phyloP scores from a whole-genome alignment of 805 yeast genomes.

The Monosporozyma yasuniensis region DNA sequence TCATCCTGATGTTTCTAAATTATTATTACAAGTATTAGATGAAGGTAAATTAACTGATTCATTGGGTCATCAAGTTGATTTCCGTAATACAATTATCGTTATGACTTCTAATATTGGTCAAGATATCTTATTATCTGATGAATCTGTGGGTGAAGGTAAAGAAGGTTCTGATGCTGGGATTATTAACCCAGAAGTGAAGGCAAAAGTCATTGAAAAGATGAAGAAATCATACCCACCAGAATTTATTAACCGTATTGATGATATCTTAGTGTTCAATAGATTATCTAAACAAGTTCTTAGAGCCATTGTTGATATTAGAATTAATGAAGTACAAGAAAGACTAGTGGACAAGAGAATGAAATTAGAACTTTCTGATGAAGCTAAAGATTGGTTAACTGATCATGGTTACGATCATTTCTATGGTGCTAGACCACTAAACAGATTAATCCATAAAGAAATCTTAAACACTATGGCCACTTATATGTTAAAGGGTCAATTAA shows the following conservation, averaged over 20 bases:
- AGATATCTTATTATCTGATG: conserved; percentile 67
- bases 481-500: conserved; percentile 72
- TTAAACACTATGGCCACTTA: conserved; percentile 80
- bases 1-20: conserved; percentile 88
- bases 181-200: conserved; percentile 46
- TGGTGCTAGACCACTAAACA: conserved; percentile 94
- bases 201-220: conserved; percentile 57
- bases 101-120: conserved; percentile 98
- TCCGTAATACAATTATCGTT: conserved; percentile 87
- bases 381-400: conserved; percentile 70
- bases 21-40: conserved; percentile 83
- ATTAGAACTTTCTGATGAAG: conserved; percentile 46
- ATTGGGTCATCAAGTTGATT: conserved; percentile 89
- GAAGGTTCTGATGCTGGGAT: conserved; percentile 41
- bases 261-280: conserved; percentile 86
- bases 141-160: conserved; percentile 40
- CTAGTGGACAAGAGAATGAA: conserved; percentile 69
- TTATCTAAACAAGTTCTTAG: conserved; percentile 67
- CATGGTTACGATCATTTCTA: conserved; percentile 86
- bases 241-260: conserved; percentile 89
- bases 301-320: conserved; percentile 76
- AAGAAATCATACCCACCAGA: conserved; percentile 82
- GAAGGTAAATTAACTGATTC: conserved; percentile 94
- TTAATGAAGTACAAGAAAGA: conserved; percentile 72
- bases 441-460: conserved; percentile 75